Conservation (phyloP, 2,329 filamentous ascomycete species). For the Colletotrichum viniferum region DNA sequence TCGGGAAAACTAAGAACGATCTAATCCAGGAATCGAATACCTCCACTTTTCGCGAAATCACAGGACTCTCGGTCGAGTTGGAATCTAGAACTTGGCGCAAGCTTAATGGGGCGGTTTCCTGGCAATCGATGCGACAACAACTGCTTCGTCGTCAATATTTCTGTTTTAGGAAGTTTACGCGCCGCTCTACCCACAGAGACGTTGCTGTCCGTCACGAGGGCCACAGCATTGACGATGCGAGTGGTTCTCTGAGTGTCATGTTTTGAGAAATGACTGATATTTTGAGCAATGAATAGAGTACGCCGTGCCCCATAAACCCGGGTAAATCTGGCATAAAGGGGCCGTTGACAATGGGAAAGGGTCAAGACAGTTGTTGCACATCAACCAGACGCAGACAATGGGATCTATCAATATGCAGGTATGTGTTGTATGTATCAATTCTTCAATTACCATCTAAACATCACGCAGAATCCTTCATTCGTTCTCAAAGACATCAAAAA, state of each 20-base stretch:
- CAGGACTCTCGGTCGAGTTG: not conserved
- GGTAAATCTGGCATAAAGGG: not conserved
- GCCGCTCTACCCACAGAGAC: not conserved
- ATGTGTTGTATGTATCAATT: not conserved
- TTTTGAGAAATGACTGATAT: not conserved
- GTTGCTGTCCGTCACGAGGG: not conserved
- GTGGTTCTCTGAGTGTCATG: not conserved
- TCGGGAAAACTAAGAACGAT: not conserved
- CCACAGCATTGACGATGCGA: not conserved
- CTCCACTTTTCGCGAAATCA: not conserved
- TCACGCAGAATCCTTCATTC: not conserved
- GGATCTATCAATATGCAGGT: not conserved
- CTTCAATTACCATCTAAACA: not conserved
- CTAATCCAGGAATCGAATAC: accelerated
- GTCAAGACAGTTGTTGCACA: not conserved
- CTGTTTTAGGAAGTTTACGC: not conserved
- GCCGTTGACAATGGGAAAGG: accelerated
- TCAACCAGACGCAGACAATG: not conserved
- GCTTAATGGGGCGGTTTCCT: not conserved
- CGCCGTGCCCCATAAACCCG: not conserved
- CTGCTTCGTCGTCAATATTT: not conserved
- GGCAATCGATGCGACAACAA: not conserved
- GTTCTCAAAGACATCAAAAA: not conserved
- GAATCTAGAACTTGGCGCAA: not conserved
- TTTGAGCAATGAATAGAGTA: not conserved